Evolutionary conservation across 2,329 filamentous ascomycete species (phyloP).

Genomic region (Calycina marina): DNA sequence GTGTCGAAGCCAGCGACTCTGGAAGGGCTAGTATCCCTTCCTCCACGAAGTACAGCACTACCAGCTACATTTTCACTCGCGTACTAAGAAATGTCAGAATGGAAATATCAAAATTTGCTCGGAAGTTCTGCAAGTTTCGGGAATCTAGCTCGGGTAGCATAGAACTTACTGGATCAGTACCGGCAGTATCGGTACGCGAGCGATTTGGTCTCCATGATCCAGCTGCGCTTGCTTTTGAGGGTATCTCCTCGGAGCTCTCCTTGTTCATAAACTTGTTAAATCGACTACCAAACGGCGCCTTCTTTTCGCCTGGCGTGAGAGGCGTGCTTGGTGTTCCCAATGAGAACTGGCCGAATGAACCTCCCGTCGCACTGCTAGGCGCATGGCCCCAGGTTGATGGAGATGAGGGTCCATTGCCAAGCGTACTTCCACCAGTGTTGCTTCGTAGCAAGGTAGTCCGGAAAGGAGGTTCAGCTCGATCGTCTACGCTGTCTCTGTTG

Average conservation of each 20-base stretch:
- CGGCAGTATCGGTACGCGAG: slow-evolving; percentile 49
- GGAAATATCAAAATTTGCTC: too few species aligned
- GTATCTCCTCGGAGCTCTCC: slow-evolving; percentile 53
- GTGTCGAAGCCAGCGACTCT: slow-evolving; percentile 29
- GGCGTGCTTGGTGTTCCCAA: slow-evolving; percentile 38
- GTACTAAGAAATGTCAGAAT: slow-evolving; percentile 34
- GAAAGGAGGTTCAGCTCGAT: slow-evolving; percentile 34
- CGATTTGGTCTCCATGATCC: slow-evolving; percentile 45
- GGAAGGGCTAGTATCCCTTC: slow-evolving; percentile 50
- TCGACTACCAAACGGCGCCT: slow-evolving; percentile 56
- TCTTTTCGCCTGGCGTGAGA: slow-evolving; percentile 52
- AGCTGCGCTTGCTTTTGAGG: slow-evolving; percentile 33
- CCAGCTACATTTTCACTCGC: slow-evolving; percentile 50
- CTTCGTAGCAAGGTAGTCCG: slow-evolving; percentile 34
- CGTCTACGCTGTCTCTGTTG: slow-evolving; percentile 35
- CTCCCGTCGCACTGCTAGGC: slow-evolving; percentile 48
- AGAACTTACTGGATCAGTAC: not conserved
- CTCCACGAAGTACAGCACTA: slow-evolving; percentile 61
- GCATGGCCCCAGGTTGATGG: slow-evolving; percentile 28
- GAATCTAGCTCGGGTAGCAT: too few species aligned
- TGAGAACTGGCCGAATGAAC: slow-evolving; percentile 85
- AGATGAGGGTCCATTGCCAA: slow-evolving; percentile 29
- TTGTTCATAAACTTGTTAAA: slow-evolving; percentile 77
- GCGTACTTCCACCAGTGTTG: slow-evolving; percentile 34
- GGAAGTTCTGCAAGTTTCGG: too few species aligned